Evolutionary conservation across 2,329 filamentous ascomycete genomes (phyloP), one percentile per base, ranked within the genome.

Genomic region (Atkinsonella texensis): DNA sequence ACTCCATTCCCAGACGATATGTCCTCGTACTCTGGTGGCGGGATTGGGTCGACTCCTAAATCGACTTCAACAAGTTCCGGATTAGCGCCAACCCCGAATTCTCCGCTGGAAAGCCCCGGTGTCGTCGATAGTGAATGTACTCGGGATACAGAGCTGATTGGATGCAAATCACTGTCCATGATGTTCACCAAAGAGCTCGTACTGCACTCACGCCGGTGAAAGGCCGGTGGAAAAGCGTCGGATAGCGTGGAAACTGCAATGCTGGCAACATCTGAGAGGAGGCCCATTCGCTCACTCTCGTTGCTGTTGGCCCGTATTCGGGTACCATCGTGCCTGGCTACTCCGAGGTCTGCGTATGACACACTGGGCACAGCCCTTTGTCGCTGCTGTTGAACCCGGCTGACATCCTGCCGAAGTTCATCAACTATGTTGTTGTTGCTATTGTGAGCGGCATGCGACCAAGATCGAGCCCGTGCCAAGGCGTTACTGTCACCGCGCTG

Each of bases 321-420:
- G 1, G 85, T 87, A 48, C 87, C 87, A 59, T 93, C 87, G 59
- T 87, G 85, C 44, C 84, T 75, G 0, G 85, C 86, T 13, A 90
- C 78, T 35, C 87, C 87, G 4, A 93, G 66, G 42, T 87, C 84
- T 10, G 78, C 84, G 59, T 93, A 93, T 43, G 82, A 81, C 17
- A 93, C 87, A 52, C 81, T 84, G 44, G 84, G 87, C 3, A 89
- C 81, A 15, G 84, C 76, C 28, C 84, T 75, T 52, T 85, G 79
- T 17, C 86, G 75, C 54, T 74, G 73, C 13, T 76, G 74, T 60
- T 78, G 80, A 43, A 81, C 69, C 10, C 76, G 72, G 10, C 76
- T 73, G 55, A 81, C 77, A 35, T 75, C 69, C n/a, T 68, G 65
- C 17, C 80, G 74, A 38, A 81, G 68, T 12, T 81, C 80, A 32